Evolutionary conservation across 2,329 filamentous ascomycete species (phyloP).

Genomic region (Alternaria sp.): DNA sequence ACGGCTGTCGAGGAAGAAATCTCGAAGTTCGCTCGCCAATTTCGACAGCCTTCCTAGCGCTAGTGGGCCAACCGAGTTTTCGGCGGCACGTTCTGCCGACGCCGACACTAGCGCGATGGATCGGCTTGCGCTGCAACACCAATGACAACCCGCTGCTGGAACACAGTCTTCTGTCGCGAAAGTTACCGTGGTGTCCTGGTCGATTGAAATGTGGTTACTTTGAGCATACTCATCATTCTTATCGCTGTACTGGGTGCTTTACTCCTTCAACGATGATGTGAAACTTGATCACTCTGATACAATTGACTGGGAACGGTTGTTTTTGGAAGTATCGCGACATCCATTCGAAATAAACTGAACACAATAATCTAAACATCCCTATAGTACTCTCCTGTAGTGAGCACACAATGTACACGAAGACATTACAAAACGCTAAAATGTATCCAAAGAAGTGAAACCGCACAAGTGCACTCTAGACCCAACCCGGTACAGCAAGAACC

Average conservation of each 20-base stretch:
- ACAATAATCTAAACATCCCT: background rate
- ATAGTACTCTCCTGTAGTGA: background rate
- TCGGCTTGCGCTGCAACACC: background rate
- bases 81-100: constrained; percentile 29
- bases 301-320: background rate
- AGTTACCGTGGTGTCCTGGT: background rate
- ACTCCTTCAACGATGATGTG: background rate
- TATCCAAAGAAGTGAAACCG: background rate
- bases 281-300: background rate
- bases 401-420: constrained; percentile 10
- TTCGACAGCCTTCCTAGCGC: constrained; percentile 23
- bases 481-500: background rate
- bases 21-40: constrained; percentile 18
- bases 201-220: background rate
- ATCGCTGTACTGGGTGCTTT: background rate
- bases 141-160: background rate
- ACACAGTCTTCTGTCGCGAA: background rate
- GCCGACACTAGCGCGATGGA: constrained; percentile 22
- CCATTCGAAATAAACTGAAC: background rate
- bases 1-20: constrained; percentile 21
- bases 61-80: constrained; percentile 7
- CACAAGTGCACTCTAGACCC: background rate
- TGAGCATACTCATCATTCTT: background rate
- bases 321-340: background rate
- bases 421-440: constrained; percentile 7